Conservation (phyloP, 345 rosid species). For the Boechera retrofracta region DNA sequence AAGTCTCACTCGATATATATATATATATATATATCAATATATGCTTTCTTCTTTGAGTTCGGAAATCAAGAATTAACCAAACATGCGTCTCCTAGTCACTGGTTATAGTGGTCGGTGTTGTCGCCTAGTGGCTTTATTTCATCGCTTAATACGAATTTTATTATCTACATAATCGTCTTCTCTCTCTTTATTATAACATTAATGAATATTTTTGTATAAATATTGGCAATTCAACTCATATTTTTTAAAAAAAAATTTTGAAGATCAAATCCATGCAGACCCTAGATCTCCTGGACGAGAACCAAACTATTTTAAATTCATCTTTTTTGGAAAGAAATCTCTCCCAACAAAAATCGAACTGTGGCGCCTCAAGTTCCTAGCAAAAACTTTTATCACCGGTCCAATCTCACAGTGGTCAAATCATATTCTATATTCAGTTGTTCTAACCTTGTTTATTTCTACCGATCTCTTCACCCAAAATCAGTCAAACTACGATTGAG, state of each 20-base stretch:
- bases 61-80: constrained; percentile 41
- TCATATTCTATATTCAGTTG: neutral
- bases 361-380: no score
- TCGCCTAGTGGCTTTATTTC: constrained; percentile 36
- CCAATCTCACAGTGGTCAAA: neutral
- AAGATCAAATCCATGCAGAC: no score
- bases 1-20: constrained; percentile 41
- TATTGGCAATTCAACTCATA: neutral
- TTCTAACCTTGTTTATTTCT: neutral
- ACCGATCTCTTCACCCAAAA: constrained; percentile 7
- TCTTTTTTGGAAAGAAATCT: no score
- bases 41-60: constrained; percentile 45
- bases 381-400: no score
- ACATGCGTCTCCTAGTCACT: constrained; percentile 64
- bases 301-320: no score
- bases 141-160: constrained; percentile 16
- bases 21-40: constrained; percentile 24
- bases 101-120: constrained; percentile 70
- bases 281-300: no score
- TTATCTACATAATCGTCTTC: constrained; percentile 2
- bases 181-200: neutral
- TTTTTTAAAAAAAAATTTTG: no score
- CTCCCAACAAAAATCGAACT: no score
- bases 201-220: neutral
- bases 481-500: neutral